Evolutionary conservation across 2,329 filamentous ascomycete species (phyloP).

Genomic region (Periconia digitata): DNA sequence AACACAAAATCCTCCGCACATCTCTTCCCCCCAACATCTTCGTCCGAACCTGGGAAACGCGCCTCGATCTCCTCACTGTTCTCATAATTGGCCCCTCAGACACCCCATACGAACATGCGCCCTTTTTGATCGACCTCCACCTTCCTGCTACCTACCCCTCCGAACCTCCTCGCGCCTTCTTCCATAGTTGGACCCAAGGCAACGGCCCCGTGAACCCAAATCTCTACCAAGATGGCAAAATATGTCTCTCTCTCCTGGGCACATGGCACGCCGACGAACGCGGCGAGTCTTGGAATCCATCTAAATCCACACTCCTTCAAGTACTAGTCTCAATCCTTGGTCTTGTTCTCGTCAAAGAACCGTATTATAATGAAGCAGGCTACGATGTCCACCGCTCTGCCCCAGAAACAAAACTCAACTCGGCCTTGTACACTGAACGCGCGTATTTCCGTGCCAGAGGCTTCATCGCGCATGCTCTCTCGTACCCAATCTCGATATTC

Average conservation of each 20-base stretch:
- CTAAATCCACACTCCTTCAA: constrained; percentile 58
- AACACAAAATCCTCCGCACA: constrained; percentile 59
- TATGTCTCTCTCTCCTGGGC: constrained; percentile 61
- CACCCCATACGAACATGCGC: constrained; percentile 63
- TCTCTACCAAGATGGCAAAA: constrained; percentile 64
- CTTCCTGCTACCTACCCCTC: constrained; percentile 54
- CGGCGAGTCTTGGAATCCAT: constrained; percentile 57
- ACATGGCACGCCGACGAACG: constrained; percentile 60
- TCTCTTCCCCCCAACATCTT: constrained; percentile 60
- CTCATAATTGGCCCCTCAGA: constrained; percentile 61
- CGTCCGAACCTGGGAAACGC: constrained; percentile 61
- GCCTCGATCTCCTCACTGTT: constrained; percentile 60
- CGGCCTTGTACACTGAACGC: constrained; percentile 56
- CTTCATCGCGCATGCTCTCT: constrained; percentile 55
- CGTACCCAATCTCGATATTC: constrained; percentile 51
- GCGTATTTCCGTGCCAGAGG: constrained; percentile 55
- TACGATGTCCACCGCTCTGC: constrained; percentile 56
- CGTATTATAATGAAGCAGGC: constrained; percentile 66
- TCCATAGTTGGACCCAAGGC: constrained; percentile 61
- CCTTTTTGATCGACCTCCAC: constrained; percentile 62
- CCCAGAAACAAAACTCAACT: constrained; percentile 49
- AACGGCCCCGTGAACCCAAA: constrained; percentile 62
- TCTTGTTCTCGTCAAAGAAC: constrained; percentile 59
- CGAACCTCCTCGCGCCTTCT: constrained; percentile 57
- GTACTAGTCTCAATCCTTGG: constrained; percentile 60